Percentiles rank a stretch among this genome's conserved stretches.
phyloP scores from a whole-genome alignment of 192 early-diverging fungal genomes.

The Spinellus fusiger region DNA sequence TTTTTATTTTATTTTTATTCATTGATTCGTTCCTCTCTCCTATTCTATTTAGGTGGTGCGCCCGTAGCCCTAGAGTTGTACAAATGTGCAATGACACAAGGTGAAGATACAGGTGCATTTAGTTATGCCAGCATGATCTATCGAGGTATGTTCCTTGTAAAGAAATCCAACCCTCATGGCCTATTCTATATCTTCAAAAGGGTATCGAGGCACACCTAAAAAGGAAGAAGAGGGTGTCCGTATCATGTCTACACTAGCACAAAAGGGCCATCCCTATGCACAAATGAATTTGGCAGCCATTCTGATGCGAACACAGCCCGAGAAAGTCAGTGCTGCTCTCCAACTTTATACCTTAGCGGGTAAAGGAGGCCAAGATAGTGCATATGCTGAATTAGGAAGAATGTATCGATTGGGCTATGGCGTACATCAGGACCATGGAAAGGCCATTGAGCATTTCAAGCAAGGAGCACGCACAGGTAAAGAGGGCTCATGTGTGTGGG shows the following conservation, averaged over 20 bases:
- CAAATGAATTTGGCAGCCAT: slow-evolving; percentile 42
- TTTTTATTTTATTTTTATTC: no score
- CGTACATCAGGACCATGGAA: slow-evolving; percentile 31
- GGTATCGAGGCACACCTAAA: slow-evolving; percentile 28
- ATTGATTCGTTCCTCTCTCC: no score
- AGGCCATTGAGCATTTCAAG: slow-evolving; percentile 26
- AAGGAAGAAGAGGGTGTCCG: slow-evolving; percentile 30
- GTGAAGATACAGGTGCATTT: slow-evolving; percentile 36
- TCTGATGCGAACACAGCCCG: slow-evolving; percentile 33
- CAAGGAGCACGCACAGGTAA: slow-evolving; percentile 25
- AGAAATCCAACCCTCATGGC: background rate
- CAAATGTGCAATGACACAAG: slow-evolving; percentile 32
- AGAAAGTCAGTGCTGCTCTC: slow-evolving; percentile 30
- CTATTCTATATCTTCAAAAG: slow-evolving; percentile 6
- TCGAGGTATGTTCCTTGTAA: slow-evolving; percentile 20
- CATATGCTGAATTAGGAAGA: slow-evolving; percentile 35
- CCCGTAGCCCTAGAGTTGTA: slow-evolving; percentile 36
- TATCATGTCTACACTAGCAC: slow-evolving; percentile 35
- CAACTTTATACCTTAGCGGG: slow-evolving; percentile 41
- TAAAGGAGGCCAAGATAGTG: slow-evolving; percentile 26
- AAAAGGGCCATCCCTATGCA: slow-evolving; percentile 38
- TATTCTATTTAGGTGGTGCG: slow-evolving; percentile 20
- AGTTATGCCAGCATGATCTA: slow-evolving; percentile 45
- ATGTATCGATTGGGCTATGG: slow-evolving; percentile 36
- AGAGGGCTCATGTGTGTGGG: background rate